Conservation (phyloP, 306 rosid genomes). For the Leucaena leucocephala region DNA sequence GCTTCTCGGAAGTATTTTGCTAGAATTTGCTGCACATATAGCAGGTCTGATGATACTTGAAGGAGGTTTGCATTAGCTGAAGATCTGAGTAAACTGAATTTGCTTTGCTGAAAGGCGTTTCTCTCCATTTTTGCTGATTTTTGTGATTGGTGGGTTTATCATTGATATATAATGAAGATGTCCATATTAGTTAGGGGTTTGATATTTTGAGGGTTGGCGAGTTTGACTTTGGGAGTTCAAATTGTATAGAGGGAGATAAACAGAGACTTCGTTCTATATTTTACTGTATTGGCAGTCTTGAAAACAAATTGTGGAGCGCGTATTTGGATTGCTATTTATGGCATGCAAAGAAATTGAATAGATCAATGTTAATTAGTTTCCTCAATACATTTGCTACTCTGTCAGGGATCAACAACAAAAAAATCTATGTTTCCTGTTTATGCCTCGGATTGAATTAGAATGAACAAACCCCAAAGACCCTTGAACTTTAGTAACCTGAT, state of each 20-base stretch:
- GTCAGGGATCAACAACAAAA: background rate
- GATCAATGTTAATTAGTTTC: background rate
- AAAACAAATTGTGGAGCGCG: conserved; percentile 33
- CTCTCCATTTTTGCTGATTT: conserved; percentile 44
- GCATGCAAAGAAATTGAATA: background rate
- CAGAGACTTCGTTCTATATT: conserved; percentile 35
- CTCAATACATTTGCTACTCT: background rate
- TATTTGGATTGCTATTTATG: conserved; percentile 7
- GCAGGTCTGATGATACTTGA: conserved; percentile 34
- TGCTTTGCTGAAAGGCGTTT: conserved; percentile 27
- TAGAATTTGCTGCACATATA: conserved; percentile 43
- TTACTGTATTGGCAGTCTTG: conserved; percentile 38
- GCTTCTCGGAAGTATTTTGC: conserved; percentile 45
- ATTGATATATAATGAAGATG: conserved; percentile 48
- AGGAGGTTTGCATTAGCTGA: conserved; percentile 42
- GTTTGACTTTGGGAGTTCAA: conserved; percentile 41
- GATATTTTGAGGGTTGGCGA: conserved; percentile 39
- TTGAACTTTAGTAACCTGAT: too few relatives aligned
- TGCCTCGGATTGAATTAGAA: background rate
- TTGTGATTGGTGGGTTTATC: conserved; percentile 40
- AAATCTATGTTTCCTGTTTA: background rate
- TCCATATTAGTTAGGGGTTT: conserved; percentile 43
- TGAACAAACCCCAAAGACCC: background rate
- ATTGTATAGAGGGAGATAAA: conserved; percentile 52
- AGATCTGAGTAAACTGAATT: conserved; percentile 34